Evolutionary conservation across 1,139 yeast species (phyloP), one percentile per base, ranked within the genome.

Genomic region (Martiniozyma asiatica): DNA sequence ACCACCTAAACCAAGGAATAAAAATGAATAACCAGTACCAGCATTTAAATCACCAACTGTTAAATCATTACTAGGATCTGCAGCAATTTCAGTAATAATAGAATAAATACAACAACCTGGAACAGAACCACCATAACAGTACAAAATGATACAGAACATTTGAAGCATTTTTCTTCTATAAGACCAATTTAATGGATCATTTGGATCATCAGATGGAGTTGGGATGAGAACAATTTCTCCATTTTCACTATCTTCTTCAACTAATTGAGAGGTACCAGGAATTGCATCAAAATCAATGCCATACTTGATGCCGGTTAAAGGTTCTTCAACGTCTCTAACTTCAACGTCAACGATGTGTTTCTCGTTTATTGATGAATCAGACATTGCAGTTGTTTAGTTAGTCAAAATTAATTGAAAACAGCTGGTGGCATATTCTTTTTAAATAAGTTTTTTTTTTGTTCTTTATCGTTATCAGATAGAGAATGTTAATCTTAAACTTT

Each of bases 241-340:
- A 8, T 51, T 46, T 32, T 47, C 41, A 9, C 58, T 53, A 29
- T 55, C 47, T 14, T 43, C 35, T 45, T 73, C 79, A 12, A 74
- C 67, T 27, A 74, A 55, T 35, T 69, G 73, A 8, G 70, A 59
- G 5, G 80, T 73, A 16, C 82, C 82, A 1, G 82, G 82, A 22
- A 72, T 61, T 8, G 61, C 56, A 14, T 63, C 60, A 31, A 45
- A 52, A 41, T 59, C 58, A 16, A 38, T 34, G 4, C 14, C 35
- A 13, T 14, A 15, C 6, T 23, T 16, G 7, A 22, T 23, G n/a
- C n/a, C 21, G 14, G 27, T n/a, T 8, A 13, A 5, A 3, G 26
- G 8, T 6, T 25, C 24, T 7, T 20, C 26, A 18, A 26, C 8
- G 11, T 24, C 21, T 4, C 26, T 33, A 27, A 31, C 25, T 3